Conservation (phyloP, 2,329 filamentous ascomycete species). For the Fusarium chlamydosporum region DNA sequence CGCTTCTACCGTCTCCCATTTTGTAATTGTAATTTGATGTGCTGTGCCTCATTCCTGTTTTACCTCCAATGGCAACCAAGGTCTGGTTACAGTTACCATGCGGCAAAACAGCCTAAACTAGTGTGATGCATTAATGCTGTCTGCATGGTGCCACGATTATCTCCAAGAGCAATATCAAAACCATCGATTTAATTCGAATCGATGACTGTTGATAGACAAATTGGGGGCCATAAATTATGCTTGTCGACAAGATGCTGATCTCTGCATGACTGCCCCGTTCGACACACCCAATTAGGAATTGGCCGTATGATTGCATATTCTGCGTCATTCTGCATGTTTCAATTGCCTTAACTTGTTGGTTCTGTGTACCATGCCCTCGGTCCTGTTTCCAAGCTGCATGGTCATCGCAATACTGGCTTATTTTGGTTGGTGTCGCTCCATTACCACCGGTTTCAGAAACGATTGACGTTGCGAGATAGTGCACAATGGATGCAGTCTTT, state of each 20-base stretch:
- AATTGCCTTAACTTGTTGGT: neutral
- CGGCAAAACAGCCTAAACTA: constrained; percentile 67
- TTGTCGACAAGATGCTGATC: constrained; percentile 71
- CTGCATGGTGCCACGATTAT: constrained; percentile 23
- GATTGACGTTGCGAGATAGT: neutral
- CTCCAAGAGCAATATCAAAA: constrained; percentile 60
- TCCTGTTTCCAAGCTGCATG: neutral
- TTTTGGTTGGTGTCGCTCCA: constrained; percentile 5
- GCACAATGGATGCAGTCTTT: too few relatives aligned
- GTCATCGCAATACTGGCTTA: constrained; percentile 3
- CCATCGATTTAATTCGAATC: constrained; percentile 50
- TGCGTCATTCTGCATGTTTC: constrained; percentile 7
- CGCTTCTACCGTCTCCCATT: neutral
- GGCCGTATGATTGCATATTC: constrained; percentile 53
- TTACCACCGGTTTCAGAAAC: neutral
- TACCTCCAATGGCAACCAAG: constrained; percentile 13
- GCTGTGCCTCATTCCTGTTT: neutral
- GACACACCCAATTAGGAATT: constrained; percentile 56
- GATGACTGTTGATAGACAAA: constrained; percentile 43
- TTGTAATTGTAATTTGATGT: constrained; percentile 1
- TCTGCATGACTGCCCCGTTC: constrained; percentile 65
- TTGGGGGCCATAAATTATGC: constrained; percentile 28
- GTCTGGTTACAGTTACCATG: constrained; percentile 58
- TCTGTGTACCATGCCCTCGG: neutral
- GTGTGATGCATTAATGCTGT: constrained; percentile 3